Conservation (phyloP, 257 asterid species). For the Solanum etuberosum region DNA sequence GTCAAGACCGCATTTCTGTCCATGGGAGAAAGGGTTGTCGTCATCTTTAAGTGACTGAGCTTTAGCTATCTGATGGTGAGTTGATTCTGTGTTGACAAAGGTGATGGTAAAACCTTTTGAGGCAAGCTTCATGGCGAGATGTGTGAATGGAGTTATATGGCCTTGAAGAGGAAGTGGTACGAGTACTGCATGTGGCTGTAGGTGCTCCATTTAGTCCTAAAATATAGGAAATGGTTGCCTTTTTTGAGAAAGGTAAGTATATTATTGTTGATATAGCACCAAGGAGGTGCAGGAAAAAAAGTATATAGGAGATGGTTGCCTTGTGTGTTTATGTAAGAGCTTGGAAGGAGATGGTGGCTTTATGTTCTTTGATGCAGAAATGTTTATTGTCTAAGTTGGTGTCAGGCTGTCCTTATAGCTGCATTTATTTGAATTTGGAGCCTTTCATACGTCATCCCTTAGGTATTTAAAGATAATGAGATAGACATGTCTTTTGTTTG, state of each 20-base stretch:
- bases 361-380: background rate
- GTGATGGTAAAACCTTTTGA: constrained; percentile 24
- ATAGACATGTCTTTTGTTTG: background rate
- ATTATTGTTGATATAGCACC: background rate
- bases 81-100: constrained; percentile 12
- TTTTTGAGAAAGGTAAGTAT: background rate
- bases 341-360: background rate
- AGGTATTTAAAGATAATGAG: background rate
- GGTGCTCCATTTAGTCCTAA: background rate
- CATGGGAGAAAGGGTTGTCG: constrained; percentile 30
- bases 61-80: constrained; percentile 13
- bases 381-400: background rate
- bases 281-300: background rate
- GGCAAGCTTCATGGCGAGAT: constrained; percentile 23
- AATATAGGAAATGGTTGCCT: background rate
- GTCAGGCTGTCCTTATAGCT: background rate
- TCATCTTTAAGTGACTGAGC: background rate
- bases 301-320: background rate
- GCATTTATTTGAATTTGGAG: background rate
- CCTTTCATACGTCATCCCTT: background rate
- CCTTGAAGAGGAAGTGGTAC: constrained; percentile 27
- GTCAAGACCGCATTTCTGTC: constrained; percentile 41
- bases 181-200: constrained; percentile 11
- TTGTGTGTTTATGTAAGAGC: background rate
- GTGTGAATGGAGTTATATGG: constrained; percentile 21